Percentiles rank a stretch among this genome's conserved stretches.
Conservation (phyloP, 2,329 filamentous ascomycete genomes). For the Fusarium marasasianum region DNA sequence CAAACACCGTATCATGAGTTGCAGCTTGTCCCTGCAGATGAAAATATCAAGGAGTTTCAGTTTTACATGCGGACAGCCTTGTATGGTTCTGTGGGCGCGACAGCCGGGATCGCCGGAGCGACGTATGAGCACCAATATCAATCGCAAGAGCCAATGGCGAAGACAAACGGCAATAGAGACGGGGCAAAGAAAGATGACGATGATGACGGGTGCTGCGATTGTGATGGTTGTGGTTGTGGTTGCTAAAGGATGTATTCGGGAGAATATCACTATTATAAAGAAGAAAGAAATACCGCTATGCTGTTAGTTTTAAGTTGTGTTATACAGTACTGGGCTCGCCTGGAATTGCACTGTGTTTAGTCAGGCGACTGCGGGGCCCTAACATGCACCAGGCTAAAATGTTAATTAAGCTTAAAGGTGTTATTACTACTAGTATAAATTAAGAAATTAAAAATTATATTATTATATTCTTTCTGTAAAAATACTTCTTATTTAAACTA, state of each 20-base stretch:
- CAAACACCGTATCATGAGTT: background rate
- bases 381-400: no score
- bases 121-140: background rate
- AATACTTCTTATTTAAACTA: no score
- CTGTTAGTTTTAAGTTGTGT: no score
- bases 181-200: fast-evolving
- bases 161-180: fast-evolving
- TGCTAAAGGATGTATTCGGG: background rate
- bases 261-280: no score
- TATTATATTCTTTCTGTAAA: no score
- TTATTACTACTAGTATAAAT: no score
- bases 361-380: no score
- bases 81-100: background rate
- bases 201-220: background rate
- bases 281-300: no score
- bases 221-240: background rate
- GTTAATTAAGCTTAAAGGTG: no score
- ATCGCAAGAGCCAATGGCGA: background rate
- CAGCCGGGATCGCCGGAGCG: fast-evolving
- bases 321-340: no score
- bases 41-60: background rate
- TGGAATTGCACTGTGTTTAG: no score
- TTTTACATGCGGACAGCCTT: background rate
- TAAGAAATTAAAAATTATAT: no score
- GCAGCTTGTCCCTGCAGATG: background rate